phyloP scores from a whole-genome alignment of 208 protist genomes.

The Borovskyia barvae region DNA sequence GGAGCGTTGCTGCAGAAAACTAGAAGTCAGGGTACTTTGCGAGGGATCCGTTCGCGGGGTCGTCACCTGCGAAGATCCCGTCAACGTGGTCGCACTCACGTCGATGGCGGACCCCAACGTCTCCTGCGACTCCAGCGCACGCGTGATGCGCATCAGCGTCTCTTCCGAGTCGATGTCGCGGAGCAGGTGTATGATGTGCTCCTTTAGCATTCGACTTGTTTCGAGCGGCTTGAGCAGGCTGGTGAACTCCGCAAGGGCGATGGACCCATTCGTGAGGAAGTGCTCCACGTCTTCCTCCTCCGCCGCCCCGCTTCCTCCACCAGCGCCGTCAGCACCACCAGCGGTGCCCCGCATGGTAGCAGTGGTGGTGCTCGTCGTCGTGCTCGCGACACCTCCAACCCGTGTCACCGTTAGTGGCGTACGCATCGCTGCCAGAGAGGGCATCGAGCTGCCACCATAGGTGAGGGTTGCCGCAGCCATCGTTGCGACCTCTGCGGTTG shows the following conservation, averaged over 20 bases:
- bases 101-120: not conserved
- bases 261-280: slow-evolving; percentile 40
- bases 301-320: not conserved
- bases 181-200: slow-evolving; percentile 64
- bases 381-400: no score
- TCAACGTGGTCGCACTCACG: slow-evolving; percentile 19
- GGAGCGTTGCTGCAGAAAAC: slow-evolving; percentile 6
- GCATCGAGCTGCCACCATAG: no score
- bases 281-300: slow-evolving; percentile 7
- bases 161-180: slow-evolving; percentile 50
- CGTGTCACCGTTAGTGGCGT: no score
- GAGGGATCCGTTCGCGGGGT: slow-evolving; percentile 10
- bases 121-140: slow-evolving; percentile 33
- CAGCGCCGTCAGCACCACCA: not conserved
- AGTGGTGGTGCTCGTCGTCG: not conserved
- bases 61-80: slow-evolving; percentile 7
- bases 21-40: slow-evolving; percentile 14
- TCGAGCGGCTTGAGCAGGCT: slow-evolving; percentile 36
- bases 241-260: slow-evolving; percentile 62
- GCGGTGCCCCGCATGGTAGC: not conserved
- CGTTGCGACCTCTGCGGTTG: not conserved
- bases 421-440: no score
- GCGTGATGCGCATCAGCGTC: slow-evolving; percentile 45
- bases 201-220: slow-evolving; percentile 33
- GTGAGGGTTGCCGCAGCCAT: not conserved